Conservation (phyloP, 192 early-diverging fungal genomes). For the Chytriomyces sp. region DNA sequence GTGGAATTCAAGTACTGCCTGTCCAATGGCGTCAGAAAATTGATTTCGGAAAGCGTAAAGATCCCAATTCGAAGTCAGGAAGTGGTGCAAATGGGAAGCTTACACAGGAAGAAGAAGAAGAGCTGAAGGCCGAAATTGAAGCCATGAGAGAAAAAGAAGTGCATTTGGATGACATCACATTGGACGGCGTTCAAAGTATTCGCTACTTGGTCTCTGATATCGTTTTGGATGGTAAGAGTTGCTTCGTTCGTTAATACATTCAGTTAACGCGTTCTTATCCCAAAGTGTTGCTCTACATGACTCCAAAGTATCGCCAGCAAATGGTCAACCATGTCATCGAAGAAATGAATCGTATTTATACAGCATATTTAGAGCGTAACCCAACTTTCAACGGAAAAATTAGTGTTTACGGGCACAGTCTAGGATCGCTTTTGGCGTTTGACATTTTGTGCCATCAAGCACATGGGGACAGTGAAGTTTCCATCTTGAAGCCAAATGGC, state of each 20-base stretch:
- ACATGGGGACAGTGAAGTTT: conserved; percentile 28
- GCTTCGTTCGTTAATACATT: conserved; percentile 16
- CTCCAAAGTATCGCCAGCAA: conserved; percentile 77
- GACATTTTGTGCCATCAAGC: conserved; percentile 79
- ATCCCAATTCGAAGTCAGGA: conserved; percentile 4
- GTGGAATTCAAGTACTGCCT: conserved; percentile 77
- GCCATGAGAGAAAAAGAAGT: conserved; percentile 67
- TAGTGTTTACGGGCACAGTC: conserved; percentile 78
- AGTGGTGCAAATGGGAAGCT: neutral
- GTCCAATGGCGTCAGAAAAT: conserved; percentile 85
- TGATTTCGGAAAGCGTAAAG: conserved; percentile 68
- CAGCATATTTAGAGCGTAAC: conserved; percentile 71
- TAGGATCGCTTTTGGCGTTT: conserved; percentile 78
- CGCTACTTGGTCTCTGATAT: conserved; percentile 83
- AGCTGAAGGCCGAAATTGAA: conserved; percentile 46
- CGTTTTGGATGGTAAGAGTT: conserved; percentile 82
- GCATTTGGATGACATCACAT: conserved; percentile 75
- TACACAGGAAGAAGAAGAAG: conserved; percentile 25
- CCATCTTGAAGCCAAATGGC: neutral
- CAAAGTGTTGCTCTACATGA: conserved; percentile 80
- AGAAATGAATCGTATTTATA: conserved; percentile 80
- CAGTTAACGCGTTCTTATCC: neutral
- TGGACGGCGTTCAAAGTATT: conserved; percentile 82
- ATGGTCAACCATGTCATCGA: conserved; percentile 79
- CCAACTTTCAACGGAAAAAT: conserved; percentile 81